Evolutionary conservation across 2,329 filamentous ascomycete genomes (phyloP), one percentile per base, ranked within the genome.

Genomic region (Cordyceps tenuipes): DNA sequence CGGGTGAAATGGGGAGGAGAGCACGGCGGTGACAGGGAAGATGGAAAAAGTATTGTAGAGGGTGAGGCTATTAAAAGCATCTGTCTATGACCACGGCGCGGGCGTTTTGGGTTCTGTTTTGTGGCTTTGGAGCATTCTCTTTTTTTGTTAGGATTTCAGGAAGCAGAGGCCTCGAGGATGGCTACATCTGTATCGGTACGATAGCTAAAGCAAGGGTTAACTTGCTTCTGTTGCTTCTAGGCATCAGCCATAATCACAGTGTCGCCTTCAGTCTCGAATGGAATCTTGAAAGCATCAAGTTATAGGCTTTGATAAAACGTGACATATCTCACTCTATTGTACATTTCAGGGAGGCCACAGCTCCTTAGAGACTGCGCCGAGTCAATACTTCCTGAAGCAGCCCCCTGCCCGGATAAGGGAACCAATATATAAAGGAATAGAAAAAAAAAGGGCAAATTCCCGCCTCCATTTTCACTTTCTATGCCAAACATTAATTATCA

Each of bases 401-500:
- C 48, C 56, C 15, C 43, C 43, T 15, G 19, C 54, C 10, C 21
- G 41, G 17, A 15, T 3, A 2, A 31, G 15, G 34, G 23, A 50
- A 50, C 7, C 7, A 51, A 51, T 23, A 51, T n/a, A 23, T 34
- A 44, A 34, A 43, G 13, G 19, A 17, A 41, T 31, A 46, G n/a
- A 17, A 48, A 48, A n/a, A n/a, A n/a, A 36, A 41, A 53, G 7
- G n/a, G 46, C 49, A n/a, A 26, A 36, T 31, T 48, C 43, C 49
- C 29, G 31, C 39, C 49, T 53, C 57, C 41, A 52, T 36, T 39
- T 47, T 52, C 56, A 47, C 31, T 54, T 59, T 59, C 49, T 59
- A 53, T 59, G 50, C 57, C 49, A 59, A 59, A 59, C 57, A 59
- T 59, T 59, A 59, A 54, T 44, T 52, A 46, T 52, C 36, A 48